Conservation (phyloP, 768 basidiomycete species). For the Piloderma croceum region DNA sequence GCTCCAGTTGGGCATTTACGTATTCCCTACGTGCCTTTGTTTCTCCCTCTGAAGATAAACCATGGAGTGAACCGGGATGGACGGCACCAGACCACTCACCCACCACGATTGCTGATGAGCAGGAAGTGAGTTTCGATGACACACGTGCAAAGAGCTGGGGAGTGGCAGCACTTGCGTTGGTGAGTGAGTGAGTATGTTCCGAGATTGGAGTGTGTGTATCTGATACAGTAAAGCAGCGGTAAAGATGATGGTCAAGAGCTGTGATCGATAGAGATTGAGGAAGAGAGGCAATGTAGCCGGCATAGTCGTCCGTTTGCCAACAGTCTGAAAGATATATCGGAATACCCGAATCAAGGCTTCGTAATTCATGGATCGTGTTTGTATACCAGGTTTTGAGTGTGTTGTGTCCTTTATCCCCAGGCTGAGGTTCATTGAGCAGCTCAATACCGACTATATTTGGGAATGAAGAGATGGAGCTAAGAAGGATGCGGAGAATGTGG, state of each 20-base stretch:
- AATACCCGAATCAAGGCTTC: constrained; percentile 44
- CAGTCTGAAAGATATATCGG: constrained; percentile 74
- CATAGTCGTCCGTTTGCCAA: constrained; percentile 66
- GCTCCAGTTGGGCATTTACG: constrained; percentile 55
- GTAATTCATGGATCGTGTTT: constrained; percentile 47
- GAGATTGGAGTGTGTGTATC: constrained; percentile 51
- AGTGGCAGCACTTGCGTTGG: constrained; percentile 35
- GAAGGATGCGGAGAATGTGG: constrained; percentile 42
- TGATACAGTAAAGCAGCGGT: constrained; percentile 65
- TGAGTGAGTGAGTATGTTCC: constrained; percentile 47
- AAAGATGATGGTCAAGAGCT: constrained; percentile 78
- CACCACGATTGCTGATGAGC: constrained; percentile 53
- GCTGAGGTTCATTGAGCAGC: constrained; percentile 56
- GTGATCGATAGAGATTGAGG: constrained; percentile 31
- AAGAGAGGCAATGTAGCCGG: constrained; percentile 43
- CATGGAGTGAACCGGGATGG: constrained; percentile 56
- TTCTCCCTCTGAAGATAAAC: constrained; percentile 28
- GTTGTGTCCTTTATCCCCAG: constrained; percentile 39
- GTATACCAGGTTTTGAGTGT: constrained; percentile 60
- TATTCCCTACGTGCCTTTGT: constrained; percentile 44
- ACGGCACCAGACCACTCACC: constrained; percentile 80
- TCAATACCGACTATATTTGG: constrained; percentile 51
- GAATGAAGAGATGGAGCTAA: constrained; percentile 33
- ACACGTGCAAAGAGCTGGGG: constrained; percentile 24
- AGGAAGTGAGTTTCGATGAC: constrained; percentile 27